phyloP scores from a whole-genome alignment of 2,329 filamentous ascomycete species.

The Penicillium sp. region DNA sequence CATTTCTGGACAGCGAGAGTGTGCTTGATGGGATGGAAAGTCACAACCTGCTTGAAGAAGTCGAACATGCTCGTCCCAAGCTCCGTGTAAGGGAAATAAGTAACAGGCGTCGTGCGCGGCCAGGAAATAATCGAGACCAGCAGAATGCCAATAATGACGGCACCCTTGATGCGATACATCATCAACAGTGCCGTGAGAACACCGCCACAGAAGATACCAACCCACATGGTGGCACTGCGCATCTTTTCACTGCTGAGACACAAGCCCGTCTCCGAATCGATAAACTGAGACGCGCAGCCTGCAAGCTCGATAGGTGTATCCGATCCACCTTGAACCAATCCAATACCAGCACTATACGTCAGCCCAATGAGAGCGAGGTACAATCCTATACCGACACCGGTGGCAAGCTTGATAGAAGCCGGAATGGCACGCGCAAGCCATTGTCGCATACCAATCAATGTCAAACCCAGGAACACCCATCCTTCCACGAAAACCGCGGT shows the following conservation, averaged over 20 bases:
- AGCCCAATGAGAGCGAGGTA: conserved; percentile 66
- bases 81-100: conserved; percentile 73
- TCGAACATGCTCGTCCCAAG: conserved; percentile 70
- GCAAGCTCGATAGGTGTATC: conserved; percentile 71
- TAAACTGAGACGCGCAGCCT: conserved; percentile 62
- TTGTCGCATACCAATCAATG: conserved; percentile 76
- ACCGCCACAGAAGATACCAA: conserved; percentile 83
- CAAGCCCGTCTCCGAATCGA: conserved; percentile 44
- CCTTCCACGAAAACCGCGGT: conserved; percentile 89
- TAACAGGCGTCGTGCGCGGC: conserved; percentile 73
- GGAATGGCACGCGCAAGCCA: conserved; percentile 85
- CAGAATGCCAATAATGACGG: conserved; percentile 78
- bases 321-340: conserved; percentile 67
- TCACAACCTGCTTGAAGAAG: conserved; percentile 85
- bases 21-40: conserved; percentile 73
- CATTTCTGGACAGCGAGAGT: conserved; percentile 72
- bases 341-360: conserved; percentile 80
- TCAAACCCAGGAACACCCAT: conserved; percentile 77
- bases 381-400: conserved; percentile 79
- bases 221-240: conserved; percentile 80
- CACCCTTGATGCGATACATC: conserved; percentile 83
- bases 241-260: conserved; percentile 70
- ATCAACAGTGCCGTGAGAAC: conserved; percentile 76
- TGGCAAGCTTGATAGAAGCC: conserved; percentile 80
- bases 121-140: conserved; percentile 86